phyloP scores from a whole-genome alignment of 2,329 filamentous ascomycete species.

The Ophiostoma himal-ulmi region DNA sequence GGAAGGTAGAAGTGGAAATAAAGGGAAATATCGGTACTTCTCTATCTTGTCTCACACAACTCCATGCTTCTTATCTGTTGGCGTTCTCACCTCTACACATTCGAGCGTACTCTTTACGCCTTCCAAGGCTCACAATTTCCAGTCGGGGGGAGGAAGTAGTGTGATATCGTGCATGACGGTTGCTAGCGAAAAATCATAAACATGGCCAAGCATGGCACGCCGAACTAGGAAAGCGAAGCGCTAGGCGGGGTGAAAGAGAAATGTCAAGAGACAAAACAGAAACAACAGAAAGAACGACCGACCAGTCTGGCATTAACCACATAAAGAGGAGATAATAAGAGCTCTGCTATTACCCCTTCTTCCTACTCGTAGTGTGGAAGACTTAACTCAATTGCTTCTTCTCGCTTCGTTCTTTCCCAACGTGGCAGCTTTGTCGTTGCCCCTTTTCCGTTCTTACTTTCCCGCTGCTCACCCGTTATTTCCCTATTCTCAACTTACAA shows the following conservation, averaged over 20 bases:
- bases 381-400: background rate
- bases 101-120: background rate
- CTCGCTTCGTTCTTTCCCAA: background rate
- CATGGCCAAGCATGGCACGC: background rate
- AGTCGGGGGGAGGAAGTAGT: background rate
- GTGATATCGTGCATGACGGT: background rate
- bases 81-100: conserved; percentile 10
- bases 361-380: background rate
- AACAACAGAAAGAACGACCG: conserved; percentile 1
- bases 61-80: background rate
- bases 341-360: conserved; percentile 4
- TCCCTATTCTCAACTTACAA: background rate
- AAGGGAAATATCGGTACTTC: background rate
- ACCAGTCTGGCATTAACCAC: background rate
- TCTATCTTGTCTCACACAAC: background rate
- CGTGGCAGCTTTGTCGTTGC: background rate
- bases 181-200: background rate
- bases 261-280: background rate
- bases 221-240: conserved; percentile 19
- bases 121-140: background rate
- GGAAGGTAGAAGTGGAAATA: background rate
- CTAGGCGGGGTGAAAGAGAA: background rate
- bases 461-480: background rate
- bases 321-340: background rate
- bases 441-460: background rate